Evolutionary conservation across 1,139 yeast genomes (phyloP).

Genomic region (Groenewaldozyma auringiensis): DNA sequence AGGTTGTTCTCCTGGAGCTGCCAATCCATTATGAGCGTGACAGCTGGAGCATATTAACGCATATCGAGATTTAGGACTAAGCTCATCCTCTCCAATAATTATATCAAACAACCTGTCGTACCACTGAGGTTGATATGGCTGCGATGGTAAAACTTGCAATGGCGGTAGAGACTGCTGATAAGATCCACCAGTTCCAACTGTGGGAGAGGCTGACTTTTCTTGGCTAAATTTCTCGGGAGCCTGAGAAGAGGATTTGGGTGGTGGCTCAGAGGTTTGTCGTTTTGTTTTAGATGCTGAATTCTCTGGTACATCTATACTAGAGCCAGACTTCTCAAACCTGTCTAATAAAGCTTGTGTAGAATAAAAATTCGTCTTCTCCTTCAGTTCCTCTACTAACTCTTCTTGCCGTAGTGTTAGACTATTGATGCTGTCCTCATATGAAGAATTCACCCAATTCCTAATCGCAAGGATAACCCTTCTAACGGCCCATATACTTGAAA

Average conservation of each 20-base stretch:
- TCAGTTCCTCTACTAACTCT: conserved; percentile 63
- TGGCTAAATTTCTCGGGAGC: not conserved
- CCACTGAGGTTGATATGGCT: conserved; percentile 30
- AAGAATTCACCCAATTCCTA: conserved; percentile 18
- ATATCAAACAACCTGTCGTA: conserved; percentile 41
- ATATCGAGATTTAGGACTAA: conserved; percentile 52
- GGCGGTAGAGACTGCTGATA: not conserved
- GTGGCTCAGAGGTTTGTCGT: not conserved
- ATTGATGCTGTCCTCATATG: conserved; percentile 30
- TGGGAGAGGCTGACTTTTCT: not conserved
- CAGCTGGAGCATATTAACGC: conserved; percentile 70
- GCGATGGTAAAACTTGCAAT: not conserved
- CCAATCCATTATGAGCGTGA: conserved; percentile 68
- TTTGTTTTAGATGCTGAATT: not conserved
- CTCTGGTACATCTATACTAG: not conserved
- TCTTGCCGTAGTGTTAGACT: conserved; percentile 46
- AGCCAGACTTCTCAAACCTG: conserved; percentile 39
- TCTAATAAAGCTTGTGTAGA: conserved; percentile 65
- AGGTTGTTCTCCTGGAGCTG: conserved; percentile 64
- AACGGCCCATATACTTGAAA: conserved; percentile 17
- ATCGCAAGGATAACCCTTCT: conserved; percentile 18
- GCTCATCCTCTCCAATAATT: conserved; percentile 65
- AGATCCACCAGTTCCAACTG: not conserved
- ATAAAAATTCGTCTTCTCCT: conserved; percentile 69
- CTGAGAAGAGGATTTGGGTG: not conserved